Evolutionary conservation across 148 eudicot species (phyloP), one percentile per base, ranked within the genome.

Genomic region (Camellia lanceoleosa): DNA sequence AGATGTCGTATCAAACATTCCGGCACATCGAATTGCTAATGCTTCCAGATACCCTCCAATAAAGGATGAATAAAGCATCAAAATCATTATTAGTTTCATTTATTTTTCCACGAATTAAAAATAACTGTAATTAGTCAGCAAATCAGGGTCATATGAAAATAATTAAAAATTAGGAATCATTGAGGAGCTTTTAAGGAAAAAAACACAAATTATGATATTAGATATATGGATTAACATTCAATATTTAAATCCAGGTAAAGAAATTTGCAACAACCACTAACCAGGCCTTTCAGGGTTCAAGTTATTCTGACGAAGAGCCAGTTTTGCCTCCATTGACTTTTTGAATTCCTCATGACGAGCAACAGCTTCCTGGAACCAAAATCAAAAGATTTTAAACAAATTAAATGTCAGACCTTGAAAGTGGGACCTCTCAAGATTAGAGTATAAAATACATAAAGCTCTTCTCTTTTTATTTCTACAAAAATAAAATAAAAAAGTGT

Each of bases 201-300:
- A 11, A 73, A 54, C 42, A 61, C 51, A 18, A 6, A 4, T 10
- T 74, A 51, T n/a, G 51, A 75, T 62, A 19, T 62, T 20, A 15
- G 54, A 77, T 23, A 77, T 46, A 38, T 63, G 58, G 13, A 12
- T 19, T 49, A 38, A 5, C 38, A 42, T 23, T 15, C 79, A 65
- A 77, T 16, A 54, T 6, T 56, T 56, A 30, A 73, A n/a, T 54
- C 46, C 75, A 52, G 19, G 20, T 5, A 58, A 58, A 81, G 10
- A 54, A 64, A 58, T 23, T 38, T 73, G 49, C n/a, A 44, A 44
- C 23, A 78, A 79, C 47, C 20, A 84, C 91, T 80, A 72, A 94
- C 96, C 96, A 73, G 92, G 96, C 79, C 90, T 88, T 83, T 93
- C 95, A 80, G 97, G 95, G 74, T 91, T 92, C 89, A 91, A 79